Percentiles rank a stretch among this genome's conserved stretches.
phyloP scores from a whole-genome alignment of 2,329 filamentous ascomycete species.

The Plenodomus biglobosus region DNA sequence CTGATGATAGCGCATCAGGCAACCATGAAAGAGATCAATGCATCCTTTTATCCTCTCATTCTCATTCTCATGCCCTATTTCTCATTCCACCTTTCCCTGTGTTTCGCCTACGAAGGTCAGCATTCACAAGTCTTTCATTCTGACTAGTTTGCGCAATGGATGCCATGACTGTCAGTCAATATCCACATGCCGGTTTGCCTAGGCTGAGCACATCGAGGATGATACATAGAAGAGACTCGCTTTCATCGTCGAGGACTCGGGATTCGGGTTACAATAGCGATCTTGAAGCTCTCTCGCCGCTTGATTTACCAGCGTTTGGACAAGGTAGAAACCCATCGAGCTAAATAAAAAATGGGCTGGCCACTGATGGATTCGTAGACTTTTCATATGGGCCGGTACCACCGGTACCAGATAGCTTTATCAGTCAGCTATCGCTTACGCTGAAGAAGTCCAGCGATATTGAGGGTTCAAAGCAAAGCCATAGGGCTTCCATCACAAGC shows the following conservation, averaged over 20 bases:
- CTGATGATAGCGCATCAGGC: constrained; percentile 14
- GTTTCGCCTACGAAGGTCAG: constrained; percentile 3
- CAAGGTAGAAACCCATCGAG: constrained; percentile 15
- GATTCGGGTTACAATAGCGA: constrained; percentile 40
- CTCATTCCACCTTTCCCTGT: neutral
- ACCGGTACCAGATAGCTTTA: constrained; percentile 6
- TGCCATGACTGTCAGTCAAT: constrained; percentile 6
- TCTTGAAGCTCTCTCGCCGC: constrained; percentile 29
- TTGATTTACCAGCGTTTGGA: constrained; percentile 19
- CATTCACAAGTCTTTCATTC: neutral
- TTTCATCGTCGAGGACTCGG: constrained; percentile 29
- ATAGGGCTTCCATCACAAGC: constrained; percentile 1
- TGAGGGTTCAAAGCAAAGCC: neutral
- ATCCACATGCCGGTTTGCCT: constrained; percentile 15
- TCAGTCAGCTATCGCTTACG: constrained; percentile 5
- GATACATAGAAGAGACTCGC: constrained; percentile 24
- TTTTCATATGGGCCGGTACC: constrained; percentile 5
- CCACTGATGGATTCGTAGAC: constrained; percentile 12
- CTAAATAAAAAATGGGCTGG: neutral
- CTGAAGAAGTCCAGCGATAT: constrained; percentile 11
- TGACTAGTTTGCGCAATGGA: constrained; percentile 16
- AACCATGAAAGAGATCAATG: constrained; percentile 5
- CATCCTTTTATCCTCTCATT: neutral
- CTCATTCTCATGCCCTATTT: neutral
- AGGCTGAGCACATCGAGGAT: constrained; percentile 21